Evolutionary conservation across 192 early-diverging fungal species (phyloP), one percentile per base, ranked within the genome.

Genomic region (Coemansia sp.): DNA sequence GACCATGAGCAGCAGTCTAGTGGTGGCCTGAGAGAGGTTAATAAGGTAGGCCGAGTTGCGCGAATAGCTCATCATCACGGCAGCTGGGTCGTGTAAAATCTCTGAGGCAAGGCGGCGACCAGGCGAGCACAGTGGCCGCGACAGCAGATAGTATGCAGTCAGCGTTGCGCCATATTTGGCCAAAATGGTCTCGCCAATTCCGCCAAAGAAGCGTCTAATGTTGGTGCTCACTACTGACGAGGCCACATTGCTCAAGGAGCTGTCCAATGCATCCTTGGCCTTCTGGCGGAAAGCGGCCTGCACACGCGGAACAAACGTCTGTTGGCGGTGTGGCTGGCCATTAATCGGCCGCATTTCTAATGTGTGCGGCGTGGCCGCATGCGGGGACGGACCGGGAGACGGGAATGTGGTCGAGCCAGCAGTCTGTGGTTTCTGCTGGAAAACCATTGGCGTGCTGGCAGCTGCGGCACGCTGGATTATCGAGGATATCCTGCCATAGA

Each of bases 151-250:
- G 59, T 84, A 84, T 3, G 90, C 85, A 22, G 92, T 84, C 31
- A 95, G 91, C 56, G 89, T 88, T 3, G 94, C 95, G 49, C 93
- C 92, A 80, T 98, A 98, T 62, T 98, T 98, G 73, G 96, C 93
- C 63, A 97, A 83, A 67, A 96, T 93, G 49, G 96, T 91, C 27
- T 81, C 79, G 49, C 73, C 73, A 27, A 81, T 73, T 47, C 79
- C 79, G 57, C 79, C 78, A 55, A 71, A 71, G 68, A 80, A 80
- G 1, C 78, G 60, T 9, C 78, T 60, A 23, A 80, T 68, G 48
- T 80, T 80, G 50, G 61, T 62, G 54, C 65, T 58, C 8, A 71
- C 78, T 34, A 80, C 72, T 34, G 53, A 62, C 18, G 65, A 56
- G 5, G 72, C 65, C 16, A 80, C 78, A 18, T 30, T 21, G 38